Base-by-base conservation (phyloP, 768 basidiomycete species). In the Pisolithus tinctorius region DNA sequence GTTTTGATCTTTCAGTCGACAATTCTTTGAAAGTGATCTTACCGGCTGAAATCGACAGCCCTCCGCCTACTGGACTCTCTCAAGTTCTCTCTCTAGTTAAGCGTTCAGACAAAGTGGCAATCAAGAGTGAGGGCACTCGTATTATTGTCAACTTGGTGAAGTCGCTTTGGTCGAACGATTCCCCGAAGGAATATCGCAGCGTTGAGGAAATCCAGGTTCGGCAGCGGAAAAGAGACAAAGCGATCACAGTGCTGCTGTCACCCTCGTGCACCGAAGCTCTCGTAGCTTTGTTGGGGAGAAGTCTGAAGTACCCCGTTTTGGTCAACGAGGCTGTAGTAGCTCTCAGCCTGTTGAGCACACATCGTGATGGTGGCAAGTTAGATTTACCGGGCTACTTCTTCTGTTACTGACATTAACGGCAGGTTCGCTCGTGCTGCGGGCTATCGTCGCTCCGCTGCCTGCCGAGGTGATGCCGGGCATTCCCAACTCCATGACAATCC, bases 261-360 rank as follows among this genome's bases (percentile, higher is more conserved):
- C 63, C 69, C n/a, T 74, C 81, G 16, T 80, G 79, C 52, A 78
- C 81, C 0, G 74, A 74, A 4, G 78, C 82, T 26, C 74, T 98
- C 30, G 78, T 82, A 1, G 81, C 77, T 50, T 79, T 96, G 51
- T 74, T 94, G 16, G 80, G 80, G 25, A 77, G 85, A 55, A 90
- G 89, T 62, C 80, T 76, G 55, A 86, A 83, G 63, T 92, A 91
- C 63, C 86, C 89, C 1, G 74, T 92, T 38, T 74, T 98, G 30
- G 79, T 96, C 49, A 95, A 93, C 58, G 95, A 98, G 66, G 89
- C 86, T 2, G 74, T 94, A 20, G 80, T 96, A 40, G 88, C 89
- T 4, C 68, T 95, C 53, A 88, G 84, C 39, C 65, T 97, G 46
- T 67, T 97, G 52, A 82, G 82, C 49, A 82, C 83, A 10, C 77